Conservation (phyloP, 306 rosid genomes). For the Corylus avellana region DNA sequence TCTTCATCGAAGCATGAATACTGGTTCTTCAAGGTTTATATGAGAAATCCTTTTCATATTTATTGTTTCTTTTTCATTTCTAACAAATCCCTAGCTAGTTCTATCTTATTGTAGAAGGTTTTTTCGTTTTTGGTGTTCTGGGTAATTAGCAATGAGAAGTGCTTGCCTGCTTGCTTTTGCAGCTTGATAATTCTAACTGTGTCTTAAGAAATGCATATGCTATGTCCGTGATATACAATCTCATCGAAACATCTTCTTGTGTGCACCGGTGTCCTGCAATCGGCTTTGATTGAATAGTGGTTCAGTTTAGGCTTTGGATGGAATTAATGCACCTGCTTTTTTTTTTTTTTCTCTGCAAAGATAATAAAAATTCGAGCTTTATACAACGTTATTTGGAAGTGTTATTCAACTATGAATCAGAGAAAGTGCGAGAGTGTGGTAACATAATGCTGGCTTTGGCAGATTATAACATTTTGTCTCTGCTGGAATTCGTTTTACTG, state of each 20-base stretch:
- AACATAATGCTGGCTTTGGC: background rate
- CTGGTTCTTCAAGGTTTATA: conserved; percentile 65
- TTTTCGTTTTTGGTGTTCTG: background rate
- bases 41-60: background rate
- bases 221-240: no score
- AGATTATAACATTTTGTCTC: background rate
- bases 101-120: background rate
- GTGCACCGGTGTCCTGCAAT: background rate
- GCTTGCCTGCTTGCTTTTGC: background rate
- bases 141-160: background rate
- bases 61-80: background rate
- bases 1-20: conserved; percentile 81
- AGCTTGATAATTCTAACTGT: background rate
- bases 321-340: background rate
- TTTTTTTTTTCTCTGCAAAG: background rate
- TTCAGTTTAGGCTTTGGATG: background rate
- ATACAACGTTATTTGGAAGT: background rate
- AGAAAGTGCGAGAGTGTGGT: background rate
- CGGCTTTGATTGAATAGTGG: background rate
- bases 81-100: no score
- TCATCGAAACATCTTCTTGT: background rate
- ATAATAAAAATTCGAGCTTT: background rate
- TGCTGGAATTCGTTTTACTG: background rate
- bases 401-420: background rate
- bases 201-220: background rate